Percentiles rank a stretch among this genome's conserved stretches.
Evolutionary conservation across 2,329 filamentous ascomycete genomes (phyloP).

Genomic region (Ophiostoma angusticollis): DNA sequence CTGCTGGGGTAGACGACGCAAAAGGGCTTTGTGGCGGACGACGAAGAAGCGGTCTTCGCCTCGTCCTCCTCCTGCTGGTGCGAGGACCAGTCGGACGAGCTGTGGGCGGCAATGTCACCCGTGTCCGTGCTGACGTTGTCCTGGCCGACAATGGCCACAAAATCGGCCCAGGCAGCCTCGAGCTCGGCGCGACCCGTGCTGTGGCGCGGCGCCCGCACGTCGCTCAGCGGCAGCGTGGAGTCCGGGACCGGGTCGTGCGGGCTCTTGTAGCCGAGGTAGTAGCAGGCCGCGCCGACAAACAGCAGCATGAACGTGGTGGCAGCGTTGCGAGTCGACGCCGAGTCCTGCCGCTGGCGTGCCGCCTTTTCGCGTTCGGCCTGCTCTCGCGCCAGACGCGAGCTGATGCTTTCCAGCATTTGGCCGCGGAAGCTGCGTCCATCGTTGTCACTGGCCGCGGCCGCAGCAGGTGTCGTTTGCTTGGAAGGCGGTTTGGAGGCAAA

Average conservation of each 20-base stretch:
- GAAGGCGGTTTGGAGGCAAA: conserved; percentile 11
- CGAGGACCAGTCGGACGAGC: conserved; percentile 50
- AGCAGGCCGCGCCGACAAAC: conserved; percentile 38
- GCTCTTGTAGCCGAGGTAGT: conserved; percentile 45
- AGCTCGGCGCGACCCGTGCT: conserved; percentile 49
- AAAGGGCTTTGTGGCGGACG: conserved; percentile 48
- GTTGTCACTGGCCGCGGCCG: conserved; percentile 1
- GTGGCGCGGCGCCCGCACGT: conserved; percentile 38
- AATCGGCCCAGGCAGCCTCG: conserved; percentile 58
- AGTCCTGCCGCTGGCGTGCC: conserved; percentile 26
- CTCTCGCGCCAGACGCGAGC: conserved; percentile 35
- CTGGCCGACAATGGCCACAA: conserved; percentile 48
- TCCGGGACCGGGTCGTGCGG: conserved; percentile 35
- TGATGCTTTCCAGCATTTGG: conserved; percentile 41
- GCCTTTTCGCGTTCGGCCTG: conserved; percentile 32
- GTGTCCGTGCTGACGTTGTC: conserved; percentile 51
- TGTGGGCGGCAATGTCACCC: conserved; percentile 41
- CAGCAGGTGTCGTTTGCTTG: background rate
- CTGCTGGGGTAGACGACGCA: conserved; percentile 63
- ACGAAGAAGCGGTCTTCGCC: conserved; percentile 16
- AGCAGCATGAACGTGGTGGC: conserved; percentile 39
- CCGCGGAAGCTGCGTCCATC: conserved; percentile 31
- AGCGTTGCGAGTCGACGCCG: conserved; percentile 27
- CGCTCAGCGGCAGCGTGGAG: conserved; percentile 47
- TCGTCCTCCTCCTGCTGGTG: conserved; percentile 30